Base-by-base conservation (phyloP, 2,329 filamentous ascomycete genomes). In the Rutstroemia sydowiana region DNA sequence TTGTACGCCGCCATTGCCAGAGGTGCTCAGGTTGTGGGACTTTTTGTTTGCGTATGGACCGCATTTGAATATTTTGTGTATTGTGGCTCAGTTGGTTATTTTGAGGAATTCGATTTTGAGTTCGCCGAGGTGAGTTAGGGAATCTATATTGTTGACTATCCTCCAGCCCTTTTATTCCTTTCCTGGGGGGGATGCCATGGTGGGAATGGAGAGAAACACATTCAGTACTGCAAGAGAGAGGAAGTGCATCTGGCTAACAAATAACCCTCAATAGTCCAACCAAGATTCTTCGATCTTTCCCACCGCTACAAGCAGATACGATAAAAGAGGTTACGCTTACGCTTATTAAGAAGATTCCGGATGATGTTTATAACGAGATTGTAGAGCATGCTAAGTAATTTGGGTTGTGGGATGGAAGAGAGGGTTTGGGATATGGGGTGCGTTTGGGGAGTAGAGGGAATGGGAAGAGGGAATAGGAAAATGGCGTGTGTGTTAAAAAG, bases 31-130 rank as follows among this genome's bases (percentile, higher is more conserved):
- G 57, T 77, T 98, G 2, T 98, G 93, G 93, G 93, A 98, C 68
- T 98, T 98, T 62, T 71, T 98, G 20, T 95, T 98, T 65, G 92
- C 93, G 0, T 98, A 96, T 61, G 93, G 93, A 0, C 84, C 90
- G 32, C 93, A 98, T 68, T 70, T 98, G 55, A 98, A 98, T 65
- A 88, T 98, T 51, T 72, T 98, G 20, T 97, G 93, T 67, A 96
- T 98, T 58, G 93, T 97, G 14, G 92, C 92, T 13, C 93, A 98
- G 70, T 74, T 98, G 48, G 85, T 96, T 45, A 79, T 95, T 63
- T 88, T 96, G 71, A 78, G 91, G 54, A 85, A 91, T 52, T 83
- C 88, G 55, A 84, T 98, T 48, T 72, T 98, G 61, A 82, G 82
- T 52, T 95, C 87, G 52, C 79, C 86, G 6, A 95, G 87, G 91